Base-by-base conservation (phyloP, 164 flowering plant species). In the Tinospora cordifolia region DNA sequence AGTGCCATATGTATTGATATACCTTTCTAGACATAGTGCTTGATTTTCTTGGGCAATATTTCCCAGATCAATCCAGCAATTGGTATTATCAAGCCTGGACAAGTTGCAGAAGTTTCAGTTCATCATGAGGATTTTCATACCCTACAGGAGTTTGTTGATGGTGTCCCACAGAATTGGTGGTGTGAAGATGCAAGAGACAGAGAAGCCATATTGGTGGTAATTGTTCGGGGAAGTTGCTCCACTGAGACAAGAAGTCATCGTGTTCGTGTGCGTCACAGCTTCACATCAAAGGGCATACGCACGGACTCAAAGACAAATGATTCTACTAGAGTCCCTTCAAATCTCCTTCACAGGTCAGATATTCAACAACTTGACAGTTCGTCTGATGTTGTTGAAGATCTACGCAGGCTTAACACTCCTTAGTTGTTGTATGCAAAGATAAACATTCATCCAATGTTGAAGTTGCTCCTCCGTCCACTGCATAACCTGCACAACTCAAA, bases 141-240 rank as follows among this genome's bases (percentile, higher is more conserved):
- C 24, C 66, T 72, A 9, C 97, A 89, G 75, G 92, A 87, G 62
- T 82, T 80, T 67, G 90, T 85, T 8, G 99, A 92, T 49, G 96
- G 96, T 17, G 67, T 84, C 49, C 97, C 91, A 30, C 97, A 86
- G 64, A 95, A 80, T 82, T 86, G 86, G 83, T 95, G 94, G 96
- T 84, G 81, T 70, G 97, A 95, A 80, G 96, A 92, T 80, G 80
- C 86, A 21, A 77, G 90, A 68, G 97, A 95, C 68, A 89, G 91
- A 80, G 96, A 89, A 81, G 93, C 87, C 39, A 74, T 85, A 7
- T 72, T 92, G 70, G 69, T 58, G 6, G 82, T 91, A 25, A 80
- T 54, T 63, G 78, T 90, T 5, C 74, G 74, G 36, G 96, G 97
- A 25, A 78, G 81, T 72, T 81, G 74, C 79, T 82, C 92, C 13